Percentiles rank a stretch among this genome's conserved stretches.
Conservation (phyloP, 2,329 filamentous ascomycete species). For the Alternaria sp. region DNA sequence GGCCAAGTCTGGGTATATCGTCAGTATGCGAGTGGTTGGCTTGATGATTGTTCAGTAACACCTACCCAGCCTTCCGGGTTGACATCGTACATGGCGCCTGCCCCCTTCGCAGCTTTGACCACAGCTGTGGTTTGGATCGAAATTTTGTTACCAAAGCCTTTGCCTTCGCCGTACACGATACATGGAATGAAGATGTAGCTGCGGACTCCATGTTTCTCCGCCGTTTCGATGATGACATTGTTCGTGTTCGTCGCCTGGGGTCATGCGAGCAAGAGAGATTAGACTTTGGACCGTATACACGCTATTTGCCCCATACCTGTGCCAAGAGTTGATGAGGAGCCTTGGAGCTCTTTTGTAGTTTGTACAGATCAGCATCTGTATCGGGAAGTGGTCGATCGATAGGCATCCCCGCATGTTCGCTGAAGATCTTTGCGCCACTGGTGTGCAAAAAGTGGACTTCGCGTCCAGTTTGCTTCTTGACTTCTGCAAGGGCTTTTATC, state of each 20-base stretch:
- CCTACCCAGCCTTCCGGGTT: not conserved
- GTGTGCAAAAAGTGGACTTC: slow-evolving; percentile 61
- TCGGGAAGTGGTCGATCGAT: slow-evolving; percentile 53
- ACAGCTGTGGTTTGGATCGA: slow-evolving; percentile 61
- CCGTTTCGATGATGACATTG: slow-evolving; percentile 52
- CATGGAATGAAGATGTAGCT: slow-evolving; percentile 63
- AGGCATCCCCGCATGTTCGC: slow-evolving; percentile 54
- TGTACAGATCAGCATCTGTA: slow-evolving; percentile 52
- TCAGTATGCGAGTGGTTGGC: slow-evolving; percentile 36
- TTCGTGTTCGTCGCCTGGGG: slow-evolving; percentile 53
- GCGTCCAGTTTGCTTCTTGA: slow-evolving; percentile 50
- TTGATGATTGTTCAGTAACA: not conserved
- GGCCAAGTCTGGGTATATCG: slow-evolving; percentile 51
- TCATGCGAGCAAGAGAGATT: not conserved
- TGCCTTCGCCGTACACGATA: slow-evolving; percentile 58
- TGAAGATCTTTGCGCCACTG: slow-evolving; percentile 61
- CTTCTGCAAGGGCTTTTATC: slow-evolving; percentile 55
- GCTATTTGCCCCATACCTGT: not conserved
- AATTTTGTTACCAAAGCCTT: slow-evolving; percentile 59
- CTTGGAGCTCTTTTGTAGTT: slow-evolving; percentile 48
- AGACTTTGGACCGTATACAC: too few species aligned
- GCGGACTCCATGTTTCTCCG: slow-evolving; percentile 52
- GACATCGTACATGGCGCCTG: slow-evolving; percentile 48
- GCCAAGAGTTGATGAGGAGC: slow-evolving; percentile 4
- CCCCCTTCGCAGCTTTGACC: slow-evolving; percentile 53